Conservation (phyloP, 805 yeast genomes). For the Zygosaccharomyces siamensis region DNA sequence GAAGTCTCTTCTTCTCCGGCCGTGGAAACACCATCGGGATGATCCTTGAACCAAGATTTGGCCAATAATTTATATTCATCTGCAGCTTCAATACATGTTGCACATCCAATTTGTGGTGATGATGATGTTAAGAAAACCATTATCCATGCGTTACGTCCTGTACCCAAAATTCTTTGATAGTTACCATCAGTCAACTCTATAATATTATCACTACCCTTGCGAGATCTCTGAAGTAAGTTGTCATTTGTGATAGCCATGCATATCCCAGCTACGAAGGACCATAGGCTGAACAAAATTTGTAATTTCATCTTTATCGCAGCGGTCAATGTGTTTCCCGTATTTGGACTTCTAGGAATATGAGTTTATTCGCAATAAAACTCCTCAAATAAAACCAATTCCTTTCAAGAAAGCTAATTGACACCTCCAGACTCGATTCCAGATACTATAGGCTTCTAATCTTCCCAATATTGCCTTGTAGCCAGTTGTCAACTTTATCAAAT, state of each 20-base stretch:
- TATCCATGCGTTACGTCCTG: constrained; percentile 64
- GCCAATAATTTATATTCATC: constrained; percentile 64
- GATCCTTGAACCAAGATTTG: constrained; percentile 54
- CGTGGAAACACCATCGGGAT: constrained; percentile 44
- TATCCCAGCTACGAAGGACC: constrained; percentile 8
- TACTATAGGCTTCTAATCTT: background rate
- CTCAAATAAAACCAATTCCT: background rate
- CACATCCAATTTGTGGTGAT: constrained; percentile 69
- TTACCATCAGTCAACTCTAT: constrained; percentile 56
- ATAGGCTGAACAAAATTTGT: constrained; percentile 7
- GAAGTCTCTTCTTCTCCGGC: constrained; percentile 29
- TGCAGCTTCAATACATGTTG: constrained; percentile 61
- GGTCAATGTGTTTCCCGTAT: no score
- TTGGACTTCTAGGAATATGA: background rate
- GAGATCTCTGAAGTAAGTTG: constrained; percentile 26
- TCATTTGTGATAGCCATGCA: constrained; percentile 20
- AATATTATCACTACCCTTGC: constrained; percentile 35
- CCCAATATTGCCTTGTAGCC: background rate
- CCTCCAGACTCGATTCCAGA: background rate
- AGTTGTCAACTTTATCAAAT: background rate
- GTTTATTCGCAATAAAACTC: background rate
- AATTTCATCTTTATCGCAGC: constrained; percentile 4
- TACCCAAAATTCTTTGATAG: constrained; percentile 50
- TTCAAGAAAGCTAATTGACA: background rate
- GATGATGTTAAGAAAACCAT: constrained; percentile 73